These are phyloP conservation scores for Turnera subulata DNA, from an alignment of 345 rosid species.

Conservation along the genomic window DNA sequence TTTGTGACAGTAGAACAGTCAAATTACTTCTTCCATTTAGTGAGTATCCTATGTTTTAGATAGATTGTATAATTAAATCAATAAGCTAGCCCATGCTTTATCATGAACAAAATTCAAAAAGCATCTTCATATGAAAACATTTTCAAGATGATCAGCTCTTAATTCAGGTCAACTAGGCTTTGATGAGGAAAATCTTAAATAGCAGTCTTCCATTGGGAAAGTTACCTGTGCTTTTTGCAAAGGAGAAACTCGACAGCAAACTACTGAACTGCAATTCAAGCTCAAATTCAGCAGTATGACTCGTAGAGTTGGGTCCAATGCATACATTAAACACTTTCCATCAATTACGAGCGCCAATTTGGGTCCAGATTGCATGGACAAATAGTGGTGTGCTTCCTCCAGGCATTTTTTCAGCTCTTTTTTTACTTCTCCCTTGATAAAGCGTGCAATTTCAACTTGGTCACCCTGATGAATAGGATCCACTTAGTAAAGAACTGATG, in stretches of 20 bases:
- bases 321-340: slow-evolving; percentile 97
- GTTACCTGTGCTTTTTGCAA: slow-evolving; percentile 97
- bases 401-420: slow-evolving; percentile 67
- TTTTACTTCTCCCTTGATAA: slow-evolving; percentile 84
- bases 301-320: slow-evolving; percentile 84
- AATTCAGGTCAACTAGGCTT: too few species aligned
- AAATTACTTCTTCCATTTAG: too few species aligned
- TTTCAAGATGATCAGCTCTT: too few species aligned
- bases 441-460: slow-evolving; percentile 83
- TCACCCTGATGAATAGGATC: slow-evolving; percentile 64
- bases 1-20: too few species aligned
- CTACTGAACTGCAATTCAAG: slow-evolving; percentile 92
- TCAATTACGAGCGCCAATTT: slow-evolving; percentile 86
- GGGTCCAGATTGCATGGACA: slow-evolving; percentile 58
- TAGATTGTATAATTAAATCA: background rate
- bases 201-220: slow-evolving; percentile 14
- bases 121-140: too few species aligned
- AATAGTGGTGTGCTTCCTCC: slow-evolving; percentile 71
- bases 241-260: slow-evolving; percentile 99
- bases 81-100: slow-evolving; percentile 1
- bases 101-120: too few species aligned
- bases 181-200: background rate
- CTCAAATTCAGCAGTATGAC: slow-evolving; percentile 83
- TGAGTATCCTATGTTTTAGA: too few species aligned
- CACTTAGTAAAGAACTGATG: background rate